phyloP scores from a whole-genome alignment of 2,329 filamentous ascomycete genomes.

The Diplodia sapinea region DNA sequence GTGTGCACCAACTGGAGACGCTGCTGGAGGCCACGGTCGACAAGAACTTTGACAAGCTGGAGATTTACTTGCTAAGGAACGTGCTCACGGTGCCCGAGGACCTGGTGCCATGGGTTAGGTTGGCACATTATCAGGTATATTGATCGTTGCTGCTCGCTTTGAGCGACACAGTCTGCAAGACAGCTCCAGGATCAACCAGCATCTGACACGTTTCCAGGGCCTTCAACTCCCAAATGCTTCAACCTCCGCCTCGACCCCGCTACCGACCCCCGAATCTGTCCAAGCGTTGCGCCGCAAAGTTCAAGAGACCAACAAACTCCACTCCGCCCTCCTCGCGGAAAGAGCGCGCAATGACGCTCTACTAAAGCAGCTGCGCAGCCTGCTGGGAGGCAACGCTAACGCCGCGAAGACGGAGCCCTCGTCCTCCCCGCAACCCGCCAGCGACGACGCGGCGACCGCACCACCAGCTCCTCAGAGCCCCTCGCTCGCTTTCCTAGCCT shows the following conservation, averaged over 20 bases:
- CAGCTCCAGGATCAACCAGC: not conserved
- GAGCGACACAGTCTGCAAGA: not conserved
- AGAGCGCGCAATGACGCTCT: conserved; percentile 73
- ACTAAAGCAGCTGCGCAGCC: conserved; percentile 66
- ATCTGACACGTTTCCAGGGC: not conserved
- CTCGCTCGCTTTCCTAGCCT: conserved; percentile 63
- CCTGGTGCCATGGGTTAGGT: conserved; percentile 74
- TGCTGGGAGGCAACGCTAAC: conserved; percentile 52
- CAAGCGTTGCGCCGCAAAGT: conserved; percentile 74
- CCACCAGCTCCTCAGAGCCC: not conserved
- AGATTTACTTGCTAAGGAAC: conserved; percentile 88
- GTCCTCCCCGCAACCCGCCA: conserved; percentile 57
- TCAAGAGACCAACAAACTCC: conserved; percentile 78
- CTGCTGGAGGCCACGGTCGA: conserved; percentile 57
- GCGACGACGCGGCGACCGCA: conserved; percentile 42
- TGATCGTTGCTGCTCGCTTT: not conserved
- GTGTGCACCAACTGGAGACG: conserved; percentile 60
- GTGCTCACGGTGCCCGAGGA: conserved; percentile 62
- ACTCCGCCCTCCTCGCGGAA: conserved; percentile 72
- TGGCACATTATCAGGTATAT: conserved; percentile 81
- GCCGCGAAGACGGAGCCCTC: conserved; percentile 43
- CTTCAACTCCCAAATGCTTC: conserved; percentile 7
- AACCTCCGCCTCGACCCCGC: conserved; percentile 34
- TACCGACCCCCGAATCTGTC: conserved; percentile 70
- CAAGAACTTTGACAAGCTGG: conserved; percentile 58